These are phyloP conservation scores for Suillus cothurnatus DNA, from an alignment of 768 basidiomycete species.

Conservation along the genomic window DNA sequence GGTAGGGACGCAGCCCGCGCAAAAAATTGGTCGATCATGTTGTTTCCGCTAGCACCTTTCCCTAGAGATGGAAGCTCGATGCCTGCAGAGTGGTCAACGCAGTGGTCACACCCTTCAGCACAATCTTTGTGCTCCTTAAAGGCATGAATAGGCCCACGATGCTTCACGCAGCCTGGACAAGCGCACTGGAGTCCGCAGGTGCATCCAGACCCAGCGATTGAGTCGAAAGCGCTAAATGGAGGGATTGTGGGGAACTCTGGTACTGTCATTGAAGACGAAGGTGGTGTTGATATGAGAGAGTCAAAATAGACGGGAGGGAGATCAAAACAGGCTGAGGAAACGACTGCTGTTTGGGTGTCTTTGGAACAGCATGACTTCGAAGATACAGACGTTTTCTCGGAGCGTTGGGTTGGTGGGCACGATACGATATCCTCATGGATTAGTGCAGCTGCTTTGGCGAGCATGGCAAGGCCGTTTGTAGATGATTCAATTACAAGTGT, in stretches of 20 bases:
- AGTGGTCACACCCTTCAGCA: conserved; percentile 58
- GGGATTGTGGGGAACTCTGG: conserved; percentile 62
- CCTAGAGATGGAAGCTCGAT: conserved; percentile 43
- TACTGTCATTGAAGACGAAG: conserved; percentile 20
- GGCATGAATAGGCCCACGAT: conserved; percentile 56
- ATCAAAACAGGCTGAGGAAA: conserved; percentile 1
- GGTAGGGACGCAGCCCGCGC: conserved; percentile 72
- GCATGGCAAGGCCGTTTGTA: conserved; percentile 32
- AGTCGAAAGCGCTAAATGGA: conserved; percentile 57
- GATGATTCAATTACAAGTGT: neutral
- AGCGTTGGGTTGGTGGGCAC: neutral
- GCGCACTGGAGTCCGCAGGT: conserved; percentile 69
- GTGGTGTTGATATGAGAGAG: conserved; percentile 46
- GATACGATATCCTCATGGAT: conserved; percentile 11
- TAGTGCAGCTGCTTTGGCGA: conserved; percentile 41
- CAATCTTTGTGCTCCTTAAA: conserved; percentile 37
- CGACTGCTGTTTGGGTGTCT: neutral
- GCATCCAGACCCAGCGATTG: conserved; percentile 69
- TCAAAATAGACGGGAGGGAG: conserved; percentile 41
- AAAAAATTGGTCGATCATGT: conserved; percentile 64
- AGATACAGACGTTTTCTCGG: conserved; percentile 4
- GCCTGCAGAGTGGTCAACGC: conserved; percentile 55
- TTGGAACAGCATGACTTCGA: conserved; percentile 26
- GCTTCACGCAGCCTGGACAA: conserved; percentile 74
- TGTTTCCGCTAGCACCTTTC: conserved; percentile 19